Evolutionary conservation across 2,329 filamentous ascomycete genomes (phyloP), one percentile per base, ranked within the genome.

Genomic region (Colletotrichum chrysophilum): DNA sequence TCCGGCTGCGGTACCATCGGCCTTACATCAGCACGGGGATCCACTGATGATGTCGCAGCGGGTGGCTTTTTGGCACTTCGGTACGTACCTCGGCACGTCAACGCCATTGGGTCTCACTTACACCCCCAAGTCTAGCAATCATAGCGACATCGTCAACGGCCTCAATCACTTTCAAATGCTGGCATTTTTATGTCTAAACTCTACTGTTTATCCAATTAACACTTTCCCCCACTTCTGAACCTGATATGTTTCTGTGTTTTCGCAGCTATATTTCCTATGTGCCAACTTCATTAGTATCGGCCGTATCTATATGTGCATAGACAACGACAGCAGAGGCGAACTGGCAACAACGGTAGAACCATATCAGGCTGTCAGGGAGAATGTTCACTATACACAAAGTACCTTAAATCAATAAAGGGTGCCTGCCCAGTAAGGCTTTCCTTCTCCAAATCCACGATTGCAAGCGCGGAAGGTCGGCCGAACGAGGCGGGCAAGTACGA

Each of bases 11-110:
- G 62, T 52, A 52, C 43, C 43, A 52, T 66, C 38, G 55, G 48
- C 74, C 64, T 76, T 76, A 76, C 70, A 38, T 76, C 74, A 76
- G 74, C 70, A 75, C 36, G 64, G 43, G 4, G 52, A 34, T 32
- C 72, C 62, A 28, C 62, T 72, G 13, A 58, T 60, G 60, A 34
- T 24, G 60, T 28, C 24, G 55, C 56, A 26, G 18, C 36, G 16
- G n/a, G 48, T 48, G 16, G 48, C 28, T 28, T 28, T 58, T 24
- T 30, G 28, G 64, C 28, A 38, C 26, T 30, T 36, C 61, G 28
- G 28, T 71, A 74, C 71, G 71, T 74, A 71, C 48, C 71, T 65
- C 14, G 26, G 24, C 21, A 58, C 7, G 18, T 32, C 21, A 12
- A 69, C 21, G 43, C 43, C 43, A n/a, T 52, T 30, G 28, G 24